Base-by-base conservation (phyloP, 371 early-diverging fungal species). In the Saksenaea vasiformis region DNA sequence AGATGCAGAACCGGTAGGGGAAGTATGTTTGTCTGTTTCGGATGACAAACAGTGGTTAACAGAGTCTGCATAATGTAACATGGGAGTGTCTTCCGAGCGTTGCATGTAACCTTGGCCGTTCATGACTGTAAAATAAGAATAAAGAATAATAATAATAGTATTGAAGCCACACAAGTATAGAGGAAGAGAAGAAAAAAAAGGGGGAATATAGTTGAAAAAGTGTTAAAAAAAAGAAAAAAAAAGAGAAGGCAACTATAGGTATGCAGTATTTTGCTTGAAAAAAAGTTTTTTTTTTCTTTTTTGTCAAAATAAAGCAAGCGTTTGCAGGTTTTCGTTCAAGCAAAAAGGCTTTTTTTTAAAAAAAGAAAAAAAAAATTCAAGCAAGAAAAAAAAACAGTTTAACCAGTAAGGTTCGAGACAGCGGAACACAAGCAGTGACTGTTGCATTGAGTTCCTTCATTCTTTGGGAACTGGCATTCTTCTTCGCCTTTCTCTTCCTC, bases 71-170 rank as follows among this genome's bases (percentile, higher is more conserved):
- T 58, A 58, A 58, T 41, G 43, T 58, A 43, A 41, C 58, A 41
- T 43, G 22, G 38, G 10, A 28, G 58, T 43, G 24, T 58, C 58
- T 58, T 58, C 58, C 43, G 58, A 37, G 28, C 43, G 36, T 27
- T 58, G 58, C 58, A 58, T 58, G 58, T 58, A 58, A 58, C 58
- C 58, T 58, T 58, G 58, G 44, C 19, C 43, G 28, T 58, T 43
- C 58, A 58, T 58, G 38, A 38, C 26, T 31, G 15, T 19, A 37
- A 36, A 56, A 56, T 2, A 56, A 56, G 17, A 51, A 24, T 24
- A 51, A 44, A 4, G 9, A 44, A 44, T 44, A 31, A 7, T 31
- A 31, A 2, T 2, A 31, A 31, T 31, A 31, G 31, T 31, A 31
- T 31, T 31, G 31, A 31, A 56, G 37, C 31, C 56, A 36, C 37